Evolutionary conservation across 2,329 filamentous ascomycete species (phyloP).

Genomic region (Lachnellula cervina): DNA sequence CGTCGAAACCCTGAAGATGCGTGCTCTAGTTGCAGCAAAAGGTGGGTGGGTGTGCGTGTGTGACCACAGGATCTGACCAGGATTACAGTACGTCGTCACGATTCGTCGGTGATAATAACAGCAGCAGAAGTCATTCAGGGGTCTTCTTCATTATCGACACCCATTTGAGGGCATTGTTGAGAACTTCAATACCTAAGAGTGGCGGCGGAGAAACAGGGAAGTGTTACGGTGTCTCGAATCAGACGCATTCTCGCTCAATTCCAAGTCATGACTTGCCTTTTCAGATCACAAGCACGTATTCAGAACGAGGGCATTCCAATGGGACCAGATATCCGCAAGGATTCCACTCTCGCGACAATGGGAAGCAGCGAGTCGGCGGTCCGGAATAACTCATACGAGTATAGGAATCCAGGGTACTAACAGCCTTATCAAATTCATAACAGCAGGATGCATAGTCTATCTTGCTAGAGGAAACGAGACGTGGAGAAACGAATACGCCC

Average conservation of each 20-base stretch:
- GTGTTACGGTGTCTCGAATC: background rate
- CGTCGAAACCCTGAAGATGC: slow-evolving; percentile 10
- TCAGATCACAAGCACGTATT: background rate
- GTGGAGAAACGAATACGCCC: background rate
- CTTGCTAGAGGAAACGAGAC: background rate
- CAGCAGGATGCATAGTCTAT: slow-evolving; percentile 2
- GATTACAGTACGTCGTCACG: background rate
- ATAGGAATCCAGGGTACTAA: no score
- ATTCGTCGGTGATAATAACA: background rate
- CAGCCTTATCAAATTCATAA: slow-evolving; percentile 1
- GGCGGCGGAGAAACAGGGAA: background rate
- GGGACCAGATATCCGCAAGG: background rate
- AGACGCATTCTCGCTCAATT: background rate
- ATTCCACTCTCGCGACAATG: background rate
- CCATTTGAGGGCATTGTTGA: background rate
- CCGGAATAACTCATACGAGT: background rate
- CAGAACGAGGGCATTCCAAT: background rate
- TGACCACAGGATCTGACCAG: background rate
- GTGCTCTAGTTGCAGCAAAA: slow-evolving; percentile 4
- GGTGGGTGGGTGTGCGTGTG: slow-evolving; percentile 1
- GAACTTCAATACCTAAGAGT: background rate
- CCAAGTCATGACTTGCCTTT: slow-evolving; percentile 4
- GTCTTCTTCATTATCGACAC: background rate
- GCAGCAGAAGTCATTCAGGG: background rate
- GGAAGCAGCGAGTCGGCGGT: background rate